Evolutionary conservation across 768 basidiomycete species (phyloP), one percentile per base, ranked within the genome.

Genomic region (Tylopilus intermedius): DNA sequence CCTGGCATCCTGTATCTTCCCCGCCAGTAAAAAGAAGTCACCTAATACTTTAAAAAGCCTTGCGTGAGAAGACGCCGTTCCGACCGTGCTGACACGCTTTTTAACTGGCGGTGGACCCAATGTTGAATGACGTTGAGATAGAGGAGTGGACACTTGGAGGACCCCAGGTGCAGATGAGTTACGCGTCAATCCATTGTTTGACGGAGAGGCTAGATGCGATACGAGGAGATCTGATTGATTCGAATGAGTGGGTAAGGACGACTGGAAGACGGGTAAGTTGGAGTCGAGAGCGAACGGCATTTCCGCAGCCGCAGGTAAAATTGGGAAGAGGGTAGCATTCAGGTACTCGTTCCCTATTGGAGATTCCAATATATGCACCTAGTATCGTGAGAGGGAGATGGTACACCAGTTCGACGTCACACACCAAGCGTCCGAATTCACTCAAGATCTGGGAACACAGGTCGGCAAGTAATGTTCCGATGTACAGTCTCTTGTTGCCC

Each of bases 381-480:
- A 61, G 51, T 44, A 29, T 52, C 50, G 44, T 67, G 56, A 63
- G 54, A 51, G 5, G 18, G 8, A 40, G 44, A 50, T 11, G 18
- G 4, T 5, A 15, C 9, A 42, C 8, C 38, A 51, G 45, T 22
- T 49, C 30, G 32, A 8, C 8, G 41, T 44, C n/a, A 63, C 88
- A 55, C 60, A 96, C 95, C 74, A 96, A 67, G 35, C 81, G 79
- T 35, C 91, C 88, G 59, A 98, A 87, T 67, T 92, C 91, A 21
- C 81, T 81, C 22, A 99, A 74, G 45, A 97, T 81, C 56, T 87
- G 83, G 32, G 93, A 92, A 59, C 91, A 94, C 18, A 96, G 70
- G 63, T 93, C 92, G 15, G 91, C 92, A 50, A 99, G 71, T 39
- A 97, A 72, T 15, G 92, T 92, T 29, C 90, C 90, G 49, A 98